Conservation (phyloP, 2,329 filamentous ascomycete species). For the Ophiocordyceps camponoti-leonardi region DNA sequence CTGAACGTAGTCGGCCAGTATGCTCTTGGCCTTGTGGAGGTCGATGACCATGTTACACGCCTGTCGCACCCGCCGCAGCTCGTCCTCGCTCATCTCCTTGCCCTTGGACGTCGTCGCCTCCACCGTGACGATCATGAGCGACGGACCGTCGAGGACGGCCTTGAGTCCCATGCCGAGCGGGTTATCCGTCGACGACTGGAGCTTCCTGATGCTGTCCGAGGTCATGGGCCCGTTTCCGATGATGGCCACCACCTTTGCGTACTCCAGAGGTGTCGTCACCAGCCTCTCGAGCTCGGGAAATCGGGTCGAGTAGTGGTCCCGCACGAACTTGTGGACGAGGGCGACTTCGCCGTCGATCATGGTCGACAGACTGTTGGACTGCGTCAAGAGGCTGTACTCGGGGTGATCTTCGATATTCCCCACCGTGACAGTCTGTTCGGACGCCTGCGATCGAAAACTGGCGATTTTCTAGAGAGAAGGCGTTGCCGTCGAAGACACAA, state of each 20-base stretch:
- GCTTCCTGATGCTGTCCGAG: constrained; percentile 57
- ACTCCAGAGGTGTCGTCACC: constrained; percentile 82
- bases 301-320: constrained; percentile 85
- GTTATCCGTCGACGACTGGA: constrained; percentile 65
- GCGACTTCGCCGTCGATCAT: constrained; percentile 87
- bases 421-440: constrained; percentile 45
- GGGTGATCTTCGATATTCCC: constrained; percentile 85
- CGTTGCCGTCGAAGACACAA: constrained; percentile 23
- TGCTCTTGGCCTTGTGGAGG: constrained; percentile 72
- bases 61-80: constrained; percentile 54
- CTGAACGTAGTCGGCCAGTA: constrained; percentile 83
- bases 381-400: constrained; percentile 74
- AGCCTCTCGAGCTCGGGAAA: constrained; percentile 87
- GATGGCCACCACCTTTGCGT: constrained; percentile 87
- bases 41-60: constrained; percentile 82
- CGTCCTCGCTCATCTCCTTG: constrained; percentile 54
- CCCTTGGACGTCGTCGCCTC: constrained; percentile 86
- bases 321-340: constrained; percentile 87
- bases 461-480: constrained; percentile 59
- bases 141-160: constrained; percentile 71
- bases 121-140: constrained; percentile 88
- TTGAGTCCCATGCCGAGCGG: constrained; percentile 58
- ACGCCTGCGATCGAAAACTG: constrained; percentile 53
- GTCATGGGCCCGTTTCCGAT: constrained; percentile 85
- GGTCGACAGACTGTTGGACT: constrained; percentile 79